Percentiles rank a stretch among this genome's conserved stretches.
Evolutionary conservation across 208 protist species (phyloP).

Genomic region (Crithidia acanthocephali): DNA sequence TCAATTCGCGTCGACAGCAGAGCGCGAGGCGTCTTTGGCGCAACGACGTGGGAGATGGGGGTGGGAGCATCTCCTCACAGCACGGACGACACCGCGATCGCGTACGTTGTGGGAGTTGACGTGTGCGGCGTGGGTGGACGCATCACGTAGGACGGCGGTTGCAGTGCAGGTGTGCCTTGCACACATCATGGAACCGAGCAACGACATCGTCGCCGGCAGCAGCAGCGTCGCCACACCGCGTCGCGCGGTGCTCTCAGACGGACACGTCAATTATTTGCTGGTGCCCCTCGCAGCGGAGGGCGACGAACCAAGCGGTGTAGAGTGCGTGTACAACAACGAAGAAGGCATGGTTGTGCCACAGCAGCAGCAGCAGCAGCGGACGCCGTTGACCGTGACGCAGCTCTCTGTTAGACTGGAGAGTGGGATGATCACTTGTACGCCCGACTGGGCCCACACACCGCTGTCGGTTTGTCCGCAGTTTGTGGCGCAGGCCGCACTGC

Average conservation of each 20-base stretch:
- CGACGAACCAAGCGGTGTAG: no score
- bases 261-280: neutral
- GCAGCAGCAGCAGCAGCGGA: neutral
- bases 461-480: slow-evolving; percentile 2
- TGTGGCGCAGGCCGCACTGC: slow-evolving; percentile 7
- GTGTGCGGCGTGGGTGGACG: slow-evolving; percentile 4
- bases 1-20: no score
- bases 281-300: neutral
- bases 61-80: neutral
- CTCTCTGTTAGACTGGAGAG: neutral
- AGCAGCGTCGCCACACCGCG: neutral
- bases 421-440: neutral
- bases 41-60: neutral
- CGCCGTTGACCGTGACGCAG: neutral
- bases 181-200: neutral
- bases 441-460: neutral
- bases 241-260: neutral
- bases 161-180: slow-evolving; percentile 5
- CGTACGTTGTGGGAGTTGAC: neutral
- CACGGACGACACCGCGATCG: neutral
- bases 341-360: no score
- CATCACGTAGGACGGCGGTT: neutral
- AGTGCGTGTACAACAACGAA: neutral
- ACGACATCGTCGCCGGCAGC: neutral
- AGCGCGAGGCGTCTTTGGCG: no score